Evolutionary conservation across 345 rosid species (phyloP), one percentile per base, ranked within the genome.

Genomic region (Schrenkiella parvula): DNA sequence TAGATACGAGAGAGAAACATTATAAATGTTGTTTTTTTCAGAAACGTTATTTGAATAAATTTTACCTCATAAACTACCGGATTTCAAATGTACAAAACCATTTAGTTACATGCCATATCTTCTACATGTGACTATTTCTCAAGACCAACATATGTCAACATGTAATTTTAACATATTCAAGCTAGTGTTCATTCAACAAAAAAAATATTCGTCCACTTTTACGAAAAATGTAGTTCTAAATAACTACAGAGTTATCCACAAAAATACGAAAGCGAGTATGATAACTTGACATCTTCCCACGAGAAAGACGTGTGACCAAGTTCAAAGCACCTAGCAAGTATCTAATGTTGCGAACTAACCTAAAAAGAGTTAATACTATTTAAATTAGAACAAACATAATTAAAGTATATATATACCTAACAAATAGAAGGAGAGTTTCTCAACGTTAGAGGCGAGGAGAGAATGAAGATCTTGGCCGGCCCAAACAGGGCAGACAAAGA

Each of bases 401-500:
- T 14, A 66, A 51, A 29, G 53, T 35, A 75, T 1, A 34, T 35
- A 75, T 1, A 34, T 79, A 86, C 95, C 89, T 87, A 83, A 82
- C 46, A 89, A 66, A 80, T 84, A 89, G 60, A 69, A 64, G 8
- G 82, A 88, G 66, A 89, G 84, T 39, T 86, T 78, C 22, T 80
- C 85, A 34, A 89, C 25, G 72, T 89, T 87, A 66, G 51, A 60
- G 18, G 88, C 82, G 8, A 84, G 38, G n/a, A 82, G 82, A 51
- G 72, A 70, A 35, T 87, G 92, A 43, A 89, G 87, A 66, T 86
- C 92, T 56, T 82, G 66, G 10, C 92, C 90, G 2, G 89, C 89
- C 92, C 92, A 89, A 23, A 87, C 88, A 9, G 92, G 96, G 31
- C 66, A 87, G 42, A 92, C 62, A 12, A 80, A 59, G 72, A 89